Evolutionary conservation across 192 early-diverging fungal species (phyloP), one percentile per base, ranked within the genome.

Genomic region (Thamnidium elegans): DNA sequence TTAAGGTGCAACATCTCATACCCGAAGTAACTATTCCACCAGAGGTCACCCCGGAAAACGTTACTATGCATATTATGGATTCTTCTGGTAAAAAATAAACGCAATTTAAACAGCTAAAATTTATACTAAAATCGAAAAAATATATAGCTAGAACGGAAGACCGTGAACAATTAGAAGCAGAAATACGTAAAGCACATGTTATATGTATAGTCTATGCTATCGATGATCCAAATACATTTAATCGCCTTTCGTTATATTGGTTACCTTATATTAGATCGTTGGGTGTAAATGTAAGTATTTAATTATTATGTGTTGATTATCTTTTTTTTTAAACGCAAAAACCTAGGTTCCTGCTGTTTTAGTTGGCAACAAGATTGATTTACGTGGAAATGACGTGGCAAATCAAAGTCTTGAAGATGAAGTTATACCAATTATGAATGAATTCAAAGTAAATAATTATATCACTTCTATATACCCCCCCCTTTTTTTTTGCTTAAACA

Each of bases 1-100:
- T 13, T n/a, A 60, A 95, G 92, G 90, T 95, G 26, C 97, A 98
- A 77, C 90, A 95, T 68, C 92, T 98, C 17, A 92, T 99, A 58
- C 95, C 97, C n/a, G 97, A 99, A 72, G 95, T 99, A n/a, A 99
- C 96, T 13, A 99, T 99, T 65, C 97, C 97, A 46, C 94, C 97
- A 36, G 95, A 99, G 69, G 92, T 97, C 69, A 95, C 96, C 32
- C 86, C 93, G 1, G 97, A 98, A 63, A 92, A 94, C 62, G 94
- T 95, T 9, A 98, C 95, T 9, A 98, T 95, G 7, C 90, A 96
- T 71, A 97, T 99, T 60, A 92, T 98, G 48, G 97, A 99, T 76
- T 94, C 97, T 20, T 96, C 97, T 46, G 84, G 92, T 94, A 70
- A 50, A 58, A 31, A 47, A 54, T 39, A 31, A 50, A 32, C 9